Percentiles rank a stretch among this genome's conserved stretches.
Evolutionary conservation across 345 rosid genomes (phyloP).

Genomic region (Passiflora organensis): DNA sequence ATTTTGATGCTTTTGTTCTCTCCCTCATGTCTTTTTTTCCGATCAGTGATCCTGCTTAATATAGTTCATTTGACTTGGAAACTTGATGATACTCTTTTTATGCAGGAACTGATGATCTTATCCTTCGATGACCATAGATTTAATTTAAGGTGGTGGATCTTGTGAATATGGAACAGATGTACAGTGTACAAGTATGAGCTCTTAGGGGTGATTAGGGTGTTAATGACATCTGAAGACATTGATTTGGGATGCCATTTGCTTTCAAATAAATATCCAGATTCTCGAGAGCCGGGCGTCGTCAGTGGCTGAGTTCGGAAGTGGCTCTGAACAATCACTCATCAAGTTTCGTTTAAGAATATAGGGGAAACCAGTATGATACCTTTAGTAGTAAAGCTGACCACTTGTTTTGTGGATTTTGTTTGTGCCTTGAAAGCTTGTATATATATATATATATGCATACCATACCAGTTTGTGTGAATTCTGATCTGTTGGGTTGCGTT

Average conservation of each 20-base stretch:
- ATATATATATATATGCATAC: conserved; percentile 24
- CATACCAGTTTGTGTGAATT: too few species aligned
- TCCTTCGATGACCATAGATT: background rate
- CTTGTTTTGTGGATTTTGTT: conserved; percentile 21
- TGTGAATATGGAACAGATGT: conserved; percentile 44
- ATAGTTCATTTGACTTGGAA: background rate
- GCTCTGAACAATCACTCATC: conserved; percentile 7
- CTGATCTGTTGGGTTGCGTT: conserved; percentile 15
- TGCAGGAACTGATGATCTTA: conserved; percentile 4
- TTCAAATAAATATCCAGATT: conserved; percentile 3
- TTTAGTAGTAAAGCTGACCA: conserved; percentile 22
- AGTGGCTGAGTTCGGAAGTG: conserved; percentile 20
- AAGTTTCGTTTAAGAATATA: conserved; percentile 9
- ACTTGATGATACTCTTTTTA: background rate
- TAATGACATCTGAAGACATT: conserved; percentile 22
- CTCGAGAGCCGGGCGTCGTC: background rate
- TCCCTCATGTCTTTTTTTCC: too few species aligned
- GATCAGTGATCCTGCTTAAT: too few species aligned
- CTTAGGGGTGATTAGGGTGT: conserved; percentile 17
- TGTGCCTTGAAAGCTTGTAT: conserved; percentile 6
- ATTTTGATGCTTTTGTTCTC: too few species aligned
- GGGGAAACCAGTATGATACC: conserved; percentile 17
- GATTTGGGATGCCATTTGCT: conserved; percentile 16
- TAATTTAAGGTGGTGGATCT: conserved; percentile 11
- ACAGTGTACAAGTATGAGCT: conserved; percentile 29